Percentiles rank a stretch among this genome's conserved stretches.
Conservation (phyloP, 2,329 filamentous ascomycete species). For the Neonectria sp. region DNA sequence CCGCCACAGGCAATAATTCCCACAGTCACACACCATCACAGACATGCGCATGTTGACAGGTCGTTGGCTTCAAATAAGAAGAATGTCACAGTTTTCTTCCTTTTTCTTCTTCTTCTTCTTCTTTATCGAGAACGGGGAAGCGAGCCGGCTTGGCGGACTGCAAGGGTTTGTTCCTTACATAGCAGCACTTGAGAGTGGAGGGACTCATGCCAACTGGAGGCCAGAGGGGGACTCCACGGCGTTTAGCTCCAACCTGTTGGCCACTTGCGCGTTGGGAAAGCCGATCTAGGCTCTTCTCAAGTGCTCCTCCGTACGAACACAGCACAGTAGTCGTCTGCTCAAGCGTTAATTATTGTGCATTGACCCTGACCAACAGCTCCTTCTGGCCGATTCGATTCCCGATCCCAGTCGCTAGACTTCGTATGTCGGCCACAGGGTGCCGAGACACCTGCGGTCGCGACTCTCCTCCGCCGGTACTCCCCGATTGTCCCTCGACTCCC, state of each 20-base stretch:
- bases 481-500: not conserved
- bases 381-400: not conserved
- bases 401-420: not conserved
- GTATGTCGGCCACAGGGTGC: not conserved
- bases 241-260: not conserved
- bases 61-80: not conserved
- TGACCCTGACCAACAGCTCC: not conserved
- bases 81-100: no score
- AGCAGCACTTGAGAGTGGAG: no score
- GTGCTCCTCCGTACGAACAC: not conserved
- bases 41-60: not conserved
- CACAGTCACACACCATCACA: not conserved
- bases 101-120: not conserved
- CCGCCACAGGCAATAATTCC: constrained; percentile 1
- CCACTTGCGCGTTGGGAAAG: not conserved
- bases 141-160: not conserved
- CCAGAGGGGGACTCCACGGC: not conserved
- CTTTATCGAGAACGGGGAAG: not conserved
- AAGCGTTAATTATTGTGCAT: not conserved
- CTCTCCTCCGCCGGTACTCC: not conserved
- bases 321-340: not conserved
- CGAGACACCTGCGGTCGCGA: not conserved
- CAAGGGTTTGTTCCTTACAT: not conserved
- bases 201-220: not conserved
- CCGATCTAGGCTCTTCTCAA: not conserved